These are phyloP conservation scores for Pleurotus platypus DNA, from an alignment of 768 basidiomycete genomes.

Conservation along the genomic window DNA sequence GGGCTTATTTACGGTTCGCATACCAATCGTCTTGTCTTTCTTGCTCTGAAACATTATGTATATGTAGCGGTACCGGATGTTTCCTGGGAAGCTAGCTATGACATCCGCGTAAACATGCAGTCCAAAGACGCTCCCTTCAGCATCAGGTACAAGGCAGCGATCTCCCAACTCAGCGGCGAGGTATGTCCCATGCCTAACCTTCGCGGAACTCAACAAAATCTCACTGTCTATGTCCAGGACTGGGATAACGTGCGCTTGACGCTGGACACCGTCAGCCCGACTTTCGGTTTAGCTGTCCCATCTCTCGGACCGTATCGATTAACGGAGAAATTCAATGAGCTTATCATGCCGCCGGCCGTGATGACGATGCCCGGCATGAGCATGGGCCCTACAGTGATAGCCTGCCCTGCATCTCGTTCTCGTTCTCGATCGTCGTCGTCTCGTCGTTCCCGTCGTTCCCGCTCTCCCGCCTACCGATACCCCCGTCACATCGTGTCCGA, in stretches of 20 bases:
- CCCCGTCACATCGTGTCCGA: background rate
- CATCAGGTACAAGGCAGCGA: conserved; percentile 36
- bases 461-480: background rate
- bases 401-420: background rate
- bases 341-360: too few relatives aligned
- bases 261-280: conserved; percentile 40
- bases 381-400: too few relatives aligned
- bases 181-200: conserved; percentile 11
- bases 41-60: background rate
- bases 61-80: conserved; percentile 30
- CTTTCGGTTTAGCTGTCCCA: conserved; percentile 35
- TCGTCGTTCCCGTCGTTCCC: background rate
- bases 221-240: conserved; percentile 19
- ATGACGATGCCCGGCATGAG: background rate
- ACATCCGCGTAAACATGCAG: conserved; percentile 39
- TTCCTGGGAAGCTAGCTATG: conserved; percentile 36
- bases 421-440: background rate
- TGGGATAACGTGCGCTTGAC: conserved; percentile 39
- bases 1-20: conserved; percentile 32
- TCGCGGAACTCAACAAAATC: too few relatives aligned
- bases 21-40: background rate
- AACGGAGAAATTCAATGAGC: conserved; percentile 10
- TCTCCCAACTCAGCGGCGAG: conserved; percentile 40
- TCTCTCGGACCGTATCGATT: conserved; percentile 34
- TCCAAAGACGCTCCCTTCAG: conserved; percentile 31